Percentiles rank a stretch among this genome's conserved stretches.
Conservation (phyloP, 225 moss, liverwort and hornwort species). For the Thuidium tamariscinum region DNA sequence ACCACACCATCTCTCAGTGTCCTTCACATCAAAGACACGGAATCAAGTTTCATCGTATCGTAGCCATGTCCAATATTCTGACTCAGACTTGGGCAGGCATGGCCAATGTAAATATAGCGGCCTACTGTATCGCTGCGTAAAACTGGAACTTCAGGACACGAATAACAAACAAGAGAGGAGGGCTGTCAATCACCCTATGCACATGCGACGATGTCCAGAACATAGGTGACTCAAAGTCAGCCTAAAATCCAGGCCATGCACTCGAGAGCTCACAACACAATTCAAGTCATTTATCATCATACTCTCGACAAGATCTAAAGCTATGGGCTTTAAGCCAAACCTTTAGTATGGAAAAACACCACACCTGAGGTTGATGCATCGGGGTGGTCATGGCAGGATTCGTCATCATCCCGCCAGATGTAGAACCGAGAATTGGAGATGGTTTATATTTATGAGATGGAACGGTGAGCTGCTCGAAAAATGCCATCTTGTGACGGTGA, state of each 20-base stretch:
- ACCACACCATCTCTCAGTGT: no score
- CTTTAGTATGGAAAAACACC: neutral
- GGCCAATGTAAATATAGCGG: neutral
- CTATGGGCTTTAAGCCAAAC: neutral
- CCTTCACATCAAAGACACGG: neutral
- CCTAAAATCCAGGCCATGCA: neutral
- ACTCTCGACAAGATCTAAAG: neutral
- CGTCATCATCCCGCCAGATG: conserved; percentile 10
- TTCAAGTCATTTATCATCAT: neutral
- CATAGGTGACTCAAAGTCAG: neutral
- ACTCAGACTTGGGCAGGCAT: neutral
- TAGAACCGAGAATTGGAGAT: conserved; percentile 25
- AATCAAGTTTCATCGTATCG: neutral
- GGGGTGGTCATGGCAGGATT: conserved; percentile 8
- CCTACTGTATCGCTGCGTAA: neutral
- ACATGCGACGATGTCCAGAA: neutral
- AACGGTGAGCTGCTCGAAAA: conserved; percentile 83
- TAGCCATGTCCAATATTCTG: neutral
- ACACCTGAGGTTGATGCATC: conserved; percentile 25
- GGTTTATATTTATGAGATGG: conserved; percentile 58
- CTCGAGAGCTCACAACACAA: neutral
- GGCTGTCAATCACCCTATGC: neutral
- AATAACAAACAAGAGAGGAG: neutral
- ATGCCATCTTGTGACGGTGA: conserved; percentile 84
- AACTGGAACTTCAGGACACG: neutral